Percentiles rank a stretch among this genome's conserved stretches.
Conservation (phyloP, 1,284 basidiomycete species). For the Ganoderma lingzhi region DNA sequence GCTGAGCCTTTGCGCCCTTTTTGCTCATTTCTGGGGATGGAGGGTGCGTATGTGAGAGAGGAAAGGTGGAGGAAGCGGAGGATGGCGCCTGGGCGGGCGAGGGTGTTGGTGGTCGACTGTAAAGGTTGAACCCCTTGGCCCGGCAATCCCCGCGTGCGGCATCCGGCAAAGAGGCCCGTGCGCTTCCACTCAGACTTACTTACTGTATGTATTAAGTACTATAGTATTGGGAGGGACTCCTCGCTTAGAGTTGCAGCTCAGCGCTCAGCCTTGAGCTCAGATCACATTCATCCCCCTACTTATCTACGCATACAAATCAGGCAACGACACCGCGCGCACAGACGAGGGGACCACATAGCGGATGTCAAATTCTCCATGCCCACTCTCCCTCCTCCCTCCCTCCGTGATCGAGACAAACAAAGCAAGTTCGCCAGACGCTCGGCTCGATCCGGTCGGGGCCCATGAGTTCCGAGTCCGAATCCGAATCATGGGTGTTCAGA, state of each 20-base stretch:
- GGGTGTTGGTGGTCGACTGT: constrained; percentile 38
- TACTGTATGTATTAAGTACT: no score
- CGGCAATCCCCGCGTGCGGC: constrained; percentile 38
- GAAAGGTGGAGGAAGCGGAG: constrained; percentile 13
- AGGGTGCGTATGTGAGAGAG: constrained; percentile 24
- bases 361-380: constrained; percentile 7
- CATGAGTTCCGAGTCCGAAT: background rate
- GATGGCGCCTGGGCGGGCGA: constrained; percentile 25
- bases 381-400: constrained; percentile 2
- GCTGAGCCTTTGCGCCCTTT: constrained; percentile 55
- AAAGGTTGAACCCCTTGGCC: constrained; percentile 36
- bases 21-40: constrained; percentile 56
- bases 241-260: no score
- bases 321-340: constrained; percentile 5
- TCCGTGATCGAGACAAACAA: background rate
- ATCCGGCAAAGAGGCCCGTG: constrained; percentile 38
- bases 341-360: constrained; percentile 19
- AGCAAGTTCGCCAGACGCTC: constrained; percentile 7
- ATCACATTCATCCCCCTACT: background rate
- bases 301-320: constrained; percentile 12
- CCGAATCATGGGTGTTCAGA: constrained; percentile 7
- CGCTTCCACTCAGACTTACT: constrained; percentile 18
- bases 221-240: no score
- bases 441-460: constrained; percentile 9
- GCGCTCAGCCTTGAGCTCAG: background rate